These are phyloP conservation scores for Ananas comosus DNA, from an alignment of 176 grass and related monocot genomes.

Conservation along the genomic window DNA sequence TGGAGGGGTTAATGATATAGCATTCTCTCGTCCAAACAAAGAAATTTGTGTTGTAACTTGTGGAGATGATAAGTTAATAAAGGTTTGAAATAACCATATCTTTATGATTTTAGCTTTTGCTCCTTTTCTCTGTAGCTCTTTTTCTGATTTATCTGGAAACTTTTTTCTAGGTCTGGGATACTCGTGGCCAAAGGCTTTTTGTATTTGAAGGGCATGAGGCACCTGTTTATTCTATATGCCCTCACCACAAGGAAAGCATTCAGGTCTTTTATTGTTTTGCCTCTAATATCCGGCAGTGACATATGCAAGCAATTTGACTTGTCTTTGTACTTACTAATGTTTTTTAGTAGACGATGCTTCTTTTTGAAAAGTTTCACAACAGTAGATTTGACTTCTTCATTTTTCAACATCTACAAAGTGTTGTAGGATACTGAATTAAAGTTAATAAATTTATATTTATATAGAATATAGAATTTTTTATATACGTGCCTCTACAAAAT, in stretches of 20 bases:
- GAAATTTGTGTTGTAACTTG: slow-evolving; percentile 82
- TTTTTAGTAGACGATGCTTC: too few species aligned
- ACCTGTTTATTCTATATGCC: slow-evolving; percentile 85
- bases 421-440: too few species aligned
- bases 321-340: slow-evolving; percentile 1
- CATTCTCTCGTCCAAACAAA: slow-evolving; percentile 83
- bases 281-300: slow-evolving; percentile 3
- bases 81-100: slow-evolving; percentile 34
- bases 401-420: too few species aligned
- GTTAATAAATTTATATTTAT: too few species aligned
- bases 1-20: slow-evolving; percentile 93
- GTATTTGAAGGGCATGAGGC: slow-evolving; percentile 95
- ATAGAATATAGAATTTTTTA: too few species aligned
- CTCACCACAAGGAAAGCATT: slow-evolving; percentile 91
- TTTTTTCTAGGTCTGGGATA: slow-evolving; percentile 78
- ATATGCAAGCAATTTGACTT: not conserved
- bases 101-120: slow-evolving; percentile 2
- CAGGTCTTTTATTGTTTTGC: slow-evolving; percentile 43
- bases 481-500: too few species aligned
- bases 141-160: not conserved
- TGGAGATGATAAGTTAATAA: slow-evolving; percentile 98
- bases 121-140: slow-evolving; percentile 20
- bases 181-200: slow-evolving; percentile 53
- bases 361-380: too few species aligned
- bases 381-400: too few species aligned